Conservation (phyloP, 495 filamentous ascomycete species). For the Ramalina intermedia region DNA sequence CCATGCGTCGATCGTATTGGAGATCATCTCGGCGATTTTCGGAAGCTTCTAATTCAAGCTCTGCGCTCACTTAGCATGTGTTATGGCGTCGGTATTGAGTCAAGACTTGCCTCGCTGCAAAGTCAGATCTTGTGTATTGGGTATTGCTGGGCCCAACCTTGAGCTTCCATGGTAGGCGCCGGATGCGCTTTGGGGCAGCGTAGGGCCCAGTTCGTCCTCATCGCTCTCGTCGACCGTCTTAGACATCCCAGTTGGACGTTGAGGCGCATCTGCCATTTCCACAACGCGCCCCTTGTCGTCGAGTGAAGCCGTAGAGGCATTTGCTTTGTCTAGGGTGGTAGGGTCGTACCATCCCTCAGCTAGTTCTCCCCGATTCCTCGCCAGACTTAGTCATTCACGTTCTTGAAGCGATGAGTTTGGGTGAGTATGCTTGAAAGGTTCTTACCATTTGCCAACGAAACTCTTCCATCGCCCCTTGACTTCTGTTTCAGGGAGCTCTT, state of each 20-base stretch:
- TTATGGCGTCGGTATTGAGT: neutral
- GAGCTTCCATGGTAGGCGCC: constrained; percentile 10
- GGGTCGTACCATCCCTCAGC: constrained; percentile 92
- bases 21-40: constrained; percentile 37
- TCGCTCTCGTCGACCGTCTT: constrained; percentile 35
- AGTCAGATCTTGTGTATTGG: constrained; percentile 59
- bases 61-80: constrained; percentile 19
- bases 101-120: constrained; percentile 42
- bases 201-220: constrained; percentile 59
- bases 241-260: constrained; percentile 1
- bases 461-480: constrained; percentile 82
- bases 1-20: constrained; percentile 42
- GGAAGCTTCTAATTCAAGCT: constrained; percentile 40
- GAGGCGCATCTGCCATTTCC: constrained; percentile 5
- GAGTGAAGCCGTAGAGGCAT: constrained; percentile 11
- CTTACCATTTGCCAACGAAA: constrained; percentile 77
- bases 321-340: constrained; percentile 39
- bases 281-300: neutral
- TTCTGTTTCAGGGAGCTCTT: constrained; percentile 53
- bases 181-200: constrained; percentile 34
- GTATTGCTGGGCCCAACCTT: constrained; percentile 56
- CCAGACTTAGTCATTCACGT: constrained; percentile 24
- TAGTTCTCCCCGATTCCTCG: constrained; percentile 82
- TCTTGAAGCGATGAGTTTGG: neutral
- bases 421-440: neutral